A percentile compares a stretch with the other conserved stretches of the same genome.
Conservation (phyloP, 2,329 filamentous ascomycete species). For the Aspergillus glaucus region DNA sequence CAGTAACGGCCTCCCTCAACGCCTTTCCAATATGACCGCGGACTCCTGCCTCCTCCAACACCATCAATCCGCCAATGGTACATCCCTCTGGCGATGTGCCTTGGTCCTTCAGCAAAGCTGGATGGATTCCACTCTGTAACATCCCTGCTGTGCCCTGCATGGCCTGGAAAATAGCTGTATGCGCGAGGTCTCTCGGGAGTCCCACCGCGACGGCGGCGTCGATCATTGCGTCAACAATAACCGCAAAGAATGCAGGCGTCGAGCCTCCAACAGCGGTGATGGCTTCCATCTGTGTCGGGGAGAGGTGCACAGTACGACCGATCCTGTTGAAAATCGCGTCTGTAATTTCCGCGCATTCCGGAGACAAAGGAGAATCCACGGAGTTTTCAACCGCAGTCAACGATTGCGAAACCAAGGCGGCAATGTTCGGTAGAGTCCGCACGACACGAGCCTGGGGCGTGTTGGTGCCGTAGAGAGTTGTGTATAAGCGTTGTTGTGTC, state of each 20-base stretch:
- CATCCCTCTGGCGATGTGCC: conserved; percentile 58
- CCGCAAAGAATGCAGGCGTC: conserved; percentile 55
- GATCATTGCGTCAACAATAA: conserved; percentile 54
- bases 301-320: conserved; percentile 44
- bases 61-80: conserved; percentile 56
- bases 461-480: conserved; percentile 24
- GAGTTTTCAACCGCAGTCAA: conserved; percentile 47
- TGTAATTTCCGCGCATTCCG: conserved; percentile 29
- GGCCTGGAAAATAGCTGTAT: conserved; percentile 57
- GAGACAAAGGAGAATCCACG: conserved; percentile 36
- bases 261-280: conserved; percentile 55
- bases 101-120: conserved; percentile 54
- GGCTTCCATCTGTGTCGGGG: conserved; percentile 50
- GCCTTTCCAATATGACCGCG: conserved; percentile 50
- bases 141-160: conserved; percentile 55
- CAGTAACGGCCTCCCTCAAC: conserved; percentile 55
- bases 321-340: conserved; percentile 49
- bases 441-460: conserved; percentile 27
- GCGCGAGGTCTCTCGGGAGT: conserved; percentile 52
- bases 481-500: conserved; percentile 37
- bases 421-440: conserved; percentile 42
- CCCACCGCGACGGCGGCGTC: conserved; percentile 60
- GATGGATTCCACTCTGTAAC: conserved; percentile 54
- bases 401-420: conserved; percentile 38
- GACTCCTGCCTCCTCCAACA: conserved; percentile 53